These are phyloP conservation scores for Maudiozyma turicensis DNA, from an alignment of 805 yeast species.

Conservation along the genomic window DNA sequence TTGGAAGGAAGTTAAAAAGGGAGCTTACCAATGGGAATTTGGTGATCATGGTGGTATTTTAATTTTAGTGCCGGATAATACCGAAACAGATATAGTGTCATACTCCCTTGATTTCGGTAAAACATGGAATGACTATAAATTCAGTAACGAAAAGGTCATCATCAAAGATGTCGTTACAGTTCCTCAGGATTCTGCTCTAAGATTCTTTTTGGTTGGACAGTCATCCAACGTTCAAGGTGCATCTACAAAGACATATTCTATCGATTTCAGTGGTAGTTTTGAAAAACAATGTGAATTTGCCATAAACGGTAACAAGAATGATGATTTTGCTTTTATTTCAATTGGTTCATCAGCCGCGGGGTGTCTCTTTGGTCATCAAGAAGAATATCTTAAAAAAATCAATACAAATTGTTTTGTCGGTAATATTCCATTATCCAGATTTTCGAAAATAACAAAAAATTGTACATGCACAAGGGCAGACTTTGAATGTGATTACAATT, in stretches of 20 bases:
- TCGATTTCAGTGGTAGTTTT: constrained; percentile 49
- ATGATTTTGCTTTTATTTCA: constrained; percentile 57
- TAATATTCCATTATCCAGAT: constrained; percentile 47
- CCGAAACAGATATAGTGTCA: constrained; percentile 45
- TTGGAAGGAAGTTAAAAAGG: constrained; percentile 73
- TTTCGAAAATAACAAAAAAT: constrained; percentile 46
- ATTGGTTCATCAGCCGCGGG: constrained; percentile 44
- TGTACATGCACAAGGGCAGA: constrained; percentile 83
- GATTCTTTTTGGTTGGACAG: constrained; percentile 56
- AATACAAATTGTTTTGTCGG: constrained; percentile 59
- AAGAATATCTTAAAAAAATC: constrained; percentile 48
- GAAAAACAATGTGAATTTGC: constrained; percentile 47
- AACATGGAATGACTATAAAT: constrained; percentile 60
- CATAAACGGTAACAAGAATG: constrained; percentile 33
- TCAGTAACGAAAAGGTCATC: constrained; percentile 44
- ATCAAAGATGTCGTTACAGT: constrained; percentile 77
- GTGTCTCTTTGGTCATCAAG: constrained; percentile 67
- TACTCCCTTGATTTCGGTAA: constrained; percentile 76
- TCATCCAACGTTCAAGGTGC: constrained; percentile 37
- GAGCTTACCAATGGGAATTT: constrained; percentile 83
- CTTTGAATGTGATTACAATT: constrained; percentile 91
- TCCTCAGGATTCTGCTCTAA: constrained; percentile 82
- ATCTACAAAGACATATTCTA: constrained; percentile 37
- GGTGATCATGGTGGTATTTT: constrained; percentile 91
- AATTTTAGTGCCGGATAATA: constrained; percentile 54